Evolutionary conservation across 768 basidiomycete species (phyloP), one percentile per base, ranked within the genome.

Genomic region (Mrakia gelida): DNA sequence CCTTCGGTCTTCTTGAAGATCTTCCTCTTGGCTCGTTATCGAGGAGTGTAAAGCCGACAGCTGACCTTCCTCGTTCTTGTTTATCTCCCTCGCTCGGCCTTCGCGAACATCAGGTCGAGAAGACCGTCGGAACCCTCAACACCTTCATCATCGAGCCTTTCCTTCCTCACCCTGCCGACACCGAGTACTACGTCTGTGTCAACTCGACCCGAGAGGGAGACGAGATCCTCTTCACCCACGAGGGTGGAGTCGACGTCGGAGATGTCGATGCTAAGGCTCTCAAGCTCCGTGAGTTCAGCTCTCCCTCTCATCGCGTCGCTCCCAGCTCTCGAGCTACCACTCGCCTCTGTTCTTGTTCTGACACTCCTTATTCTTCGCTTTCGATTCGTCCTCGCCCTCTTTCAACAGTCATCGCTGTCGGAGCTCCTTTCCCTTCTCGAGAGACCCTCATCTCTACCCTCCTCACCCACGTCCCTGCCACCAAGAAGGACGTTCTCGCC

Each of bases 61-160:
- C 45, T 70, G n/a, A 18, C 21, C 43, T 86, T 43, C 34, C 73
- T 77, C 49, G 16, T 43, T 80, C 79, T n/a, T n/a, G n/a, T 80
- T 77, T 49, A 49, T 73, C 67, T 77, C 52, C 75, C 45, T 78
- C 75, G 79, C 67, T 77, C n/a, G 52, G 10, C 30, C 21, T 21
- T 52, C 16, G n/a, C n/a, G 49, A 13, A 16, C 23, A 43, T 34
- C 80, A 94, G 92, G 96, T 98, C 79, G 97, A 97, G 87, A 89
- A 91, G 67, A 90, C 93, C 80, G 92, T 92, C n/a, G 96, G 96
- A 79, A 94, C 93, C 49, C 88, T 99, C 80, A 95, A 91, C 88
- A 97, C 91, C 85, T 98, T 99, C 87, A 98, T 99, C 85, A 89
- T 98, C 80, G 96, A 99, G 86, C 96, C 96, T n/a, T 97, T 99